A percentile compares a stretch with the other conserved stretches of the same genome.
Evolutionary conservation across 805 yeast genomes (phyloP).

Genomic region (Pichia rugopelliculosa): DNA sequence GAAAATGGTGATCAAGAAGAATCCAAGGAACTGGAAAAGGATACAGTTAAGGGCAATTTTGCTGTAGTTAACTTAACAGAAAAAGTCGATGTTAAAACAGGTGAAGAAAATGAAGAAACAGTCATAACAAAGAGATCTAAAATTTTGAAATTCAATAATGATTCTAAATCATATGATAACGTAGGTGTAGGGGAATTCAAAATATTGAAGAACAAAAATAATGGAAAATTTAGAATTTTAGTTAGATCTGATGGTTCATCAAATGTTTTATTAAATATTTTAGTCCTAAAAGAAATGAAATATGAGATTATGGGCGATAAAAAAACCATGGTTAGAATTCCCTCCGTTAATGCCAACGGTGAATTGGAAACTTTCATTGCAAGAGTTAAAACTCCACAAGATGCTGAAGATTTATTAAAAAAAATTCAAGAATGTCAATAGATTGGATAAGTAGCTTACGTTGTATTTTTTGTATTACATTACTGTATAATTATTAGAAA

Average conservation of each 20-base stretch:
- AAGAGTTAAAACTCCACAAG: conserved; percentile 69
- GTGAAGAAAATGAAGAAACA: conserved; percentile 76
- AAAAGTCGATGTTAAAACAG: conserved; percentile 55
- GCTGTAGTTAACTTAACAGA: conserved; percentile 39
- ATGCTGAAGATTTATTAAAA: conserved; percentile 47
- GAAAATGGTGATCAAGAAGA: conserved; percentile 16
- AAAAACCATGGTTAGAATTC: conserved; percentile 60
- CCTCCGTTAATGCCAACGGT: conserved; percentile 51
- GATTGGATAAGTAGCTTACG: background rate
- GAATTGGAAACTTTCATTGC: conserved; percentile 60
- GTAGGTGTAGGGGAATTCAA: conserved; percentile 82
- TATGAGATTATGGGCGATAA: conserved; percentile 54
- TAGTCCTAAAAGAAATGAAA: conserved; percentile 47
- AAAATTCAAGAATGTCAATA: conserved; percentile 21
- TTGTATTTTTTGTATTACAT: background rate
- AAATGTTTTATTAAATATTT: conserved; percentile 64
- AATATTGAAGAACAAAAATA: conserved; percentile 52
- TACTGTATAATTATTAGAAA: background rate
- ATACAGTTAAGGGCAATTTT: conserved; percentile 43
- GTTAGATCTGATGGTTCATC: conserved; percentile 87
- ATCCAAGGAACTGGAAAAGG: conserved; percentile 34
- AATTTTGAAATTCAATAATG: conserved; percentile 51
- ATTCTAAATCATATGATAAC: conserved; percentile 47
- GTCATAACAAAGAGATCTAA: conserved; percentile 64
- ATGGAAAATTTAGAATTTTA: conserved; percentile 60